Evolutionary conservation across 805 yeast species (phyloP).

Genomic region (Ogataea henricii): DNA sequence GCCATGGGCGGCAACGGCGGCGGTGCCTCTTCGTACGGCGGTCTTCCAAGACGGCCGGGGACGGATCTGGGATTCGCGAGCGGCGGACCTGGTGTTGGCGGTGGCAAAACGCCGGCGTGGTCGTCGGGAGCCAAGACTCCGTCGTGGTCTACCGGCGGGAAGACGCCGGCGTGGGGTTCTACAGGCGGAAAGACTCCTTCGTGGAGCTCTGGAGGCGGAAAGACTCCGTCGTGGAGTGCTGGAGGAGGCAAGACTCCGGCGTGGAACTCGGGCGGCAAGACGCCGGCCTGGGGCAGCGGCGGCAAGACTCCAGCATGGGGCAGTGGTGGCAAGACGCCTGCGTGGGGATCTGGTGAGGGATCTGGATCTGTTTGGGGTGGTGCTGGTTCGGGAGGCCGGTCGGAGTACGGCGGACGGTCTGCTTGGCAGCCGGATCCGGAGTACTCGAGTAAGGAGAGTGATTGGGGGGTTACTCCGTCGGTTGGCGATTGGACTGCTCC

Average conservation of each 20-base stretch:
- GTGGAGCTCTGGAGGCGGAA: conserved; percentile 39
- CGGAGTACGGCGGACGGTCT: conserved; percentile 53
- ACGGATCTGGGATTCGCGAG: conserved; percentile 1
- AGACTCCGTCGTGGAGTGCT: conserved; percentile 46
- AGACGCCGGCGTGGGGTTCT: conserved; percentile 54
- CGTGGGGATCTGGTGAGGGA: conserved; percentile 39
- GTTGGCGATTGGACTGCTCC: conserved; percentile 51
- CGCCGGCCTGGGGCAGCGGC: conserved; percentile 39
- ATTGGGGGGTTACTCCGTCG: conserved; percentile 46
- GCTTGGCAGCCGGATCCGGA: conserved; percentile 43
- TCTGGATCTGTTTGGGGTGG: conserved; percentile 35
- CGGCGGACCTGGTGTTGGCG: conserved; percentile 28
- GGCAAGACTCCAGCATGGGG: conserved; percentile 46
- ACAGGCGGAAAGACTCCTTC: conserved; percentile 37
- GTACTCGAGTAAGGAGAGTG: conserved; percentile 21
- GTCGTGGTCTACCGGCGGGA: conserved; percentile 42
- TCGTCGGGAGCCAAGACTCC: conserved; percentile 34
- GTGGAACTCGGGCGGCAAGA: conserved; percentile 35
- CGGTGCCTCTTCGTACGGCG: conserved; percentile 30
- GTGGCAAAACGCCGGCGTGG: conserved; percentile 49
- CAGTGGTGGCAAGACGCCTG: conserved; percentile 46
- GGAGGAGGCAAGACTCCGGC: conserved; percentile 42
- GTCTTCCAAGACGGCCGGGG: conserved; percentile 12
- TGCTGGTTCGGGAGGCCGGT: conserved; percentile 42
- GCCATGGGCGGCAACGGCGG: conserved; percentile 17